Evolutionary conservation across 257 asterid genomes (phyloP), one percentile per base, ranked within the genome.

Genomic region (Solanum sejunctum): DNA sequence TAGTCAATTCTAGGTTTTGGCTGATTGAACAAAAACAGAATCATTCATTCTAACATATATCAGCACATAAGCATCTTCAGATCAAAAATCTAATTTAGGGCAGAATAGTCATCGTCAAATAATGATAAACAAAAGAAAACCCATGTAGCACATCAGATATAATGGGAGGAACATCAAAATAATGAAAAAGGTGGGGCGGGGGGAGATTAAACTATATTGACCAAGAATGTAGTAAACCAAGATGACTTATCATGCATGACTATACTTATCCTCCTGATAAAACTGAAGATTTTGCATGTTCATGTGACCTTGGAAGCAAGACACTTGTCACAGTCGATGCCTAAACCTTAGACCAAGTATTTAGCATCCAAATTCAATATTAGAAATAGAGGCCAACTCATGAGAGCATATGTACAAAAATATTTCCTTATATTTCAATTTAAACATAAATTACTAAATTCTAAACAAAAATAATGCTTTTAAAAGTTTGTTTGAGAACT

Each of bases 1-100:
- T 97, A 97, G 90, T 97, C 99, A 54, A 97, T 97, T 84, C 92
- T 91, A 83, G 99, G 99, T 89, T 92, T 90, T 82, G 99, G 99
- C 99, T 97, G 95, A 88, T 86, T 75, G 84, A 82, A 83, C 83
- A 47, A 85, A 79, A 88, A 84, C 82, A 10, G 57, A 51, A 78
- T 23, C 86, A 84, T 21, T 85, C 36, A 51, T 47, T 47, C 20
- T 51, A 77, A 51, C 10, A 15, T 49, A 60, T 26, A 49, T 23
- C 45, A 75, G 82, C 45, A 23, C 61, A 23, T 77, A 26, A 5
- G 47, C 83, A 52, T 78, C 64, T 26, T 28, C 23, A 26, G 21
- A 78, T 78, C 49, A 78, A 32, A 26, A 52, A 51, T 26, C n/a
- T 78, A 78, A 26, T 26, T 77, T 18, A 78, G 47, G 47, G 47